Base-by-base conservation (phyloP, 768 basidiomycete species). In the Naganishia vaughanmartiniae region DNA sequence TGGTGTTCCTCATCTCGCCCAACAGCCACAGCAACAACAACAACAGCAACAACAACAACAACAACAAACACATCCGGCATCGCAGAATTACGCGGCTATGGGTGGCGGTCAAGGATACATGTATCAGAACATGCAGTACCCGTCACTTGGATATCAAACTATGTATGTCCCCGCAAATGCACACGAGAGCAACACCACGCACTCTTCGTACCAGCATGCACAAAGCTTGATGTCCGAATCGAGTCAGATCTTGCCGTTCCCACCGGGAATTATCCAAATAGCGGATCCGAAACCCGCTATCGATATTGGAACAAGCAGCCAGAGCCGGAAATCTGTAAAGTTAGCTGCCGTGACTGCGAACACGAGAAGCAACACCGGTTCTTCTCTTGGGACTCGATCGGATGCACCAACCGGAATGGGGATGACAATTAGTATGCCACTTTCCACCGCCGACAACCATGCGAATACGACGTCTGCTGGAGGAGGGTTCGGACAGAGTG, bases 371-470 rank as follows among this genome's bases (percentile, higher is more conserved):
- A 21, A 19, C 26, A n/a, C 9, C 19, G 4, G 57, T n/a, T n/a
- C 36, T 24, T 39, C 34, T 19, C 24, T 39, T 24, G 34, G 21
- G 21, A 39, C 21, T 4, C 21, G 57, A 39, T 4, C 26, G 6
- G 57, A 60, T 39, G 15, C 28, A 17, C 31, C 55, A 42, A 19
- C 34, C 11, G 12, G 34, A 31, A 60, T 60, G 57, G 57, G 57
- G 17, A 60, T 60, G 57, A 60, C 57, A 19, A 60, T 60, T 4
- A 60, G 21, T 28, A 21, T 60, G 57, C 57, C 57, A 33, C 57
- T 60, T 60, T 19, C 57, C 6, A 39, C 21, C 2, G 34, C 57
- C n/a, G 9, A 42, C 21, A n/a, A 60, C 21, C 55, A 57, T 21
- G 55, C 31, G 55, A 57, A 57, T 34, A 30, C 34, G 55, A 19